Percentiles rank a stretch among this genome's conserved stretches.
phyloP scores from a whole-genome alignment of 2,329 filamentous ascomycete genomes.

The Didymella lethalis region DNA sequence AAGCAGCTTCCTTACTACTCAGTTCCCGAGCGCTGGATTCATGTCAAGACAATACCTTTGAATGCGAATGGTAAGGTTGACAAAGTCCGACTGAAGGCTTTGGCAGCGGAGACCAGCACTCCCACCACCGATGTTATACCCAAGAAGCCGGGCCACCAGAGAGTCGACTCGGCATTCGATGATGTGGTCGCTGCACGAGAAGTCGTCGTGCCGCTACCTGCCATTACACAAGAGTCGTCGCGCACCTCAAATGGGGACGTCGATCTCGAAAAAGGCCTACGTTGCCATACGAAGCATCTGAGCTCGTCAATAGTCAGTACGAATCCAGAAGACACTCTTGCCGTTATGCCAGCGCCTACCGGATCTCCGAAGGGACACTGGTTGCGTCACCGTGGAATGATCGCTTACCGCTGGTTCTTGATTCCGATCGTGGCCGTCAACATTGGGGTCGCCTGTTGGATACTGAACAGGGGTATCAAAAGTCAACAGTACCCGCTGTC shows the following conservation, averaged over 20 bases:
- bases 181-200: conserved; percentile 19
- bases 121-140: conserved; percentile 11
- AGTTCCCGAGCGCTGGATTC: conserved; percentile 58
- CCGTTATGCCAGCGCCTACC: conserved; percentile 19
- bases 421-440: conserved; percentile 40
- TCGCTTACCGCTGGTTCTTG: conserved; percentile 45
- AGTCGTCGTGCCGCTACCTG: conserved; percentile 12
- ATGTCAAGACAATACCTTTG: conserved; percentile 57
- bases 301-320: conserved; percentile 23
- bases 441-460: conserved; percentile 37
- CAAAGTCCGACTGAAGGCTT: conserved; percentile 56
- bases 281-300: conserved; percentile 20
- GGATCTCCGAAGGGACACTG: conserved; percentile 30
- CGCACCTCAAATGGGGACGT: not conserved
- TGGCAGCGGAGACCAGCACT: conserved; percentile 25
- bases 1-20: conserved; percentile 64
- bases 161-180: conserved; percentile 17
- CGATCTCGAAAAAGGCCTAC: conserved; percentile 26
- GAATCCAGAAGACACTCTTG: conserved; percentile 17
- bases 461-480: conserved; percentile 37
- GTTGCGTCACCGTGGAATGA: conserved; percentile 44
- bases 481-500: conserved; percentile 34
- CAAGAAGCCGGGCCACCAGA: conserved; percentile 6
- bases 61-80: conserved; percentile 66
- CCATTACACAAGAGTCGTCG: conserved; percentile 1